Evolutionary conservation across 1,284 basidiomycete genomes (phyloP).

Genomic region (Trichosporon sp.): DNA sequence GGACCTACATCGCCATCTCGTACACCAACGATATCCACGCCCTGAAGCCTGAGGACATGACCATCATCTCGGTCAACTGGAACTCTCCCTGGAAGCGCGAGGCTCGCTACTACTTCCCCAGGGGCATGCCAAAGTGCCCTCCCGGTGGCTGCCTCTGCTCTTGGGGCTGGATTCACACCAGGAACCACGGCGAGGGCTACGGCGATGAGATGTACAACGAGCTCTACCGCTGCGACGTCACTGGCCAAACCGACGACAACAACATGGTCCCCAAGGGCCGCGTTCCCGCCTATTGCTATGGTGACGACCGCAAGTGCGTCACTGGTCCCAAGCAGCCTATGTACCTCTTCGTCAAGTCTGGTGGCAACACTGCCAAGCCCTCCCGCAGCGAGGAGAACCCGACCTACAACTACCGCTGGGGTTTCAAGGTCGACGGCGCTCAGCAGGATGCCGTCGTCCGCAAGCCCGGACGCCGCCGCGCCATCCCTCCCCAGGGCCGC

Average conservation of each 20-base stretch:
- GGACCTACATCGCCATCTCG: constrained; percentile 29
- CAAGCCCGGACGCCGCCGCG: constrained; percentile 7
- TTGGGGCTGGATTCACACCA: constrained; percentile 58
- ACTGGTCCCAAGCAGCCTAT: constrained; percentile 35
- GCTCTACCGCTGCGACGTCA: constrained; percentile 71
- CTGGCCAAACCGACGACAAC: constrained; percentile 52
- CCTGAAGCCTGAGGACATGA: constrained; percentile 67
- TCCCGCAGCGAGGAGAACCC: constrained; percentile 3
- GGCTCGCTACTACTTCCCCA: constrained; percentile 24
- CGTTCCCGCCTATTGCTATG: constrained; percentile 44
- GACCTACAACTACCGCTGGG: constrained; percentile 15
- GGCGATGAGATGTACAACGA: constrained; percentile 63
- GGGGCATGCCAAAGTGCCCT: constrained; percentile 68
- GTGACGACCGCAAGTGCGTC: constrained; percentile 42
- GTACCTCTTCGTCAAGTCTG: constrained; percentile 16
- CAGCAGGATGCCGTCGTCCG: constrained; percentile 16
- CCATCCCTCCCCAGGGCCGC: constrained; percentile 13
- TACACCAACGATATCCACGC: constrained; percentile 25
- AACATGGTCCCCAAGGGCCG: constrained; percentile 61
- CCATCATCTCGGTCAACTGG: constrained; percentile 71
- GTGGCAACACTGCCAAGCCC: not conserved
- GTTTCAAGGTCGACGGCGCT: constrained; percentile 12
- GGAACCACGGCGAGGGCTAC: constrained; percentile 27
- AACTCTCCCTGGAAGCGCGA: constrained; percentile 40
- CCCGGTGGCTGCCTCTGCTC: constrained; percentile 67